These are phyloP conservation scores for Picochlorum sp. DNA, from an alignment of 139 green algal genomes.

Conservation along the genomic window DNA sequence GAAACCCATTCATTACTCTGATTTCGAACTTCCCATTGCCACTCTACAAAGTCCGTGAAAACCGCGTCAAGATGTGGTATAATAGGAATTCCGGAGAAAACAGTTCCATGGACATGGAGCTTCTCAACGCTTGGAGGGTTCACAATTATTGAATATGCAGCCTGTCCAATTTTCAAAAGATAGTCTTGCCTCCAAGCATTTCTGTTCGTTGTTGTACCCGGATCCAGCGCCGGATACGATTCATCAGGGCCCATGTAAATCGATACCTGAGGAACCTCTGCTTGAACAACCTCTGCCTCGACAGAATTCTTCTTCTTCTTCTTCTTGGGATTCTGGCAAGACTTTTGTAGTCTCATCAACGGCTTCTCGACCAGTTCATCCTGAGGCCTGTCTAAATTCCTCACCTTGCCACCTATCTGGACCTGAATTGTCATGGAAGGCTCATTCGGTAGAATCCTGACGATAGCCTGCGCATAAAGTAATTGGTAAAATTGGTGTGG, in stretches of 20 bases:
- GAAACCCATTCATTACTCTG: background rate
- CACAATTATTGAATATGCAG: constrained; percentile 35
- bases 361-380: constrained; percentile 60
- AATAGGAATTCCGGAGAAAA: constrained; percentile 29
- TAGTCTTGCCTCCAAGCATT: constrained; percentile 52
- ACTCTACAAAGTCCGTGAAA: constrained; percentile 40
- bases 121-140: constrained; percentile 62
- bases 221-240: constrained; percentile 24
- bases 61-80: constrained; percentile 23
- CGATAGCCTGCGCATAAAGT: constrained; percentile 28
- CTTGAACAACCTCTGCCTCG: background rate
- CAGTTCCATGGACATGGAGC: constrained; percentile 17
- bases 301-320: constrained; percentile 24
- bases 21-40: constrained; percentile 26
- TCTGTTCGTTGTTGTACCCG: constrained; percentile 36
- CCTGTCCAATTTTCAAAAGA: constrained; percentile 44
- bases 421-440: constrained; percentile 40
- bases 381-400: constrained; percentile 55
- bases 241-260: constrained; percentile 20
- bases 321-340: constrained; percentile 28
- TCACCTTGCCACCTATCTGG: constrained; percentile 36
- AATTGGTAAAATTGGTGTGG: background rate
- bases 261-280: background rate
- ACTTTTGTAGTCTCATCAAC: constrained; percentile 46
- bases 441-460: constrained; percentile 23